phyloP scores from a whole-genome alignment of 1,139 yeast genomes.

The Pichia sp. region DNA sequence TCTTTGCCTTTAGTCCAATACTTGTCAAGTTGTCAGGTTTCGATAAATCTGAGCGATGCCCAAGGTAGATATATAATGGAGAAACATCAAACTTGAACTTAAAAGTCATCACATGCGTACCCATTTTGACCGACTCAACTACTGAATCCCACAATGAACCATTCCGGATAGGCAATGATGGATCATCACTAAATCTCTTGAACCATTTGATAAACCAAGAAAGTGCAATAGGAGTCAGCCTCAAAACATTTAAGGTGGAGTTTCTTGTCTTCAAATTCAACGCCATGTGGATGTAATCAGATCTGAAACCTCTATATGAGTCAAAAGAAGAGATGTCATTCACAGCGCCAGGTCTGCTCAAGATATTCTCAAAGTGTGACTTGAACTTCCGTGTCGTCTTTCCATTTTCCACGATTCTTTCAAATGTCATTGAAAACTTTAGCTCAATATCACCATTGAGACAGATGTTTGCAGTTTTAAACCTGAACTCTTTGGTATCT shows the following conservation, averaged over 20 bases:
- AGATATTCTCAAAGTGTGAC: conserved; percentile 65
- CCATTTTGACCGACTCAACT: conserved; percentile 43
- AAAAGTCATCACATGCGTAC: conserved; percentile 68
- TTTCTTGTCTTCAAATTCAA: conserved; percentile 30
- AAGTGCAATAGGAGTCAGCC: conserved; percentile 64
- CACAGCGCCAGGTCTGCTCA: conserved; percentile 59
- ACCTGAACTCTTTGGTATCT: conserved; percentile 15
- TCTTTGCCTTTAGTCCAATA: conserved; percentile 75
- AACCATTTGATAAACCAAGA: conserved; percentile 76
- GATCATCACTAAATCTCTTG: conserved; percentile 59
- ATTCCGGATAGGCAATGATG: conserved; percentile 66
- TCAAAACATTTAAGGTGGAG: conserved; percentile 46
- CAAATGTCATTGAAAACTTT: conserved; percentile 52
- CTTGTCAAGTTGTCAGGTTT: conserved; percentile 43
- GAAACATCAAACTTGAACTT: conserved; percentile 70
- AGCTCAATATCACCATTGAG: conserved; percentile 56
- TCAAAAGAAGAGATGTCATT: conserved; percentile 45
- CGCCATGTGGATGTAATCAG: conserved; percentile 74
- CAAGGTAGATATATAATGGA: conserved; percentile 69
- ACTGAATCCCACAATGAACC: conserved; percentile 50
- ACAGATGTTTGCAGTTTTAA: conserved; percentile 49
- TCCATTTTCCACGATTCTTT: conserved; percentile 34
- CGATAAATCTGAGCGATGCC: conserved; percentile 43
- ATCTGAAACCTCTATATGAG: conserved; percentile 72
- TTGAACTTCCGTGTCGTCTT: conserved; percentile 45